phyloP scores from a whole-genome alignment of 2,329 filamentous ascomycete species.

The Metarhizium album region DNA sequence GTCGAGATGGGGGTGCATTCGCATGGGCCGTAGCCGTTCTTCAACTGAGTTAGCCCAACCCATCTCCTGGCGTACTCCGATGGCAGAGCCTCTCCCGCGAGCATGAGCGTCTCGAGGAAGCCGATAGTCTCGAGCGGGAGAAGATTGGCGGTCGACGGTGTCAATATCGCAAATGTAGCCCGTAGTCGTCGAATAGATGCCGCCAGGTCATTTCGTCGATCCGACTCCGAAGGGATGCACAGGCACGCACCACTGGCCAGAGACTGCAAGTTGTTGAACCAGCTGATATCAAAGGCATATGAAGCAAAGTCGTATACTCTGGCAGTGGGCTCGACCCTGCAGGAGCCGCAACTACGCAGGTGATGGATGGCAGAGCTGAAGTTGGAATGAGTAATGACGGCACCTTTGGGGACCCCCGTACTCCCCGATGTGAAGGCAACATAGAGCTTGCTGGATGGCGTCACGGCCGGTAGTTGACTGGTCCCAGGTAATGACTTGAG shows the following conservation, averaged over 20 bases:
- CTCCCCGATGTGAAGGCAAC: slow-evolving; percentile 12
- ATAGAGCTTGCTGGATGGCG: slow-evolving; percentile 8
- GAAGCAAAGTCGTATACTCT: not conserved
- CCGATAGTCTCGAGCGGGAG: slow-evolving; percentile 8
- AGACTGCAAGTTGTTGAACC: slow-evolving; percentile 10
- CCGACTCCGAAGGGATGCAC: slow-evolving; percentile 8
- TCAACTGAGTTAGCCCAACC: not conserved
- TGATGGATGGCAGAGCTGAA: slow-evolving; percentile 4
- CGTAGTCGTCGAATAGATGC: not conserved
- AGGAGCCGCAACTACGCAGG: not conserved
- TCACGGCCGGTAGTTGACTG: not conserved
- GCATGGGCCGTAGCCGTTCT: slow-evolving; percentile 13
- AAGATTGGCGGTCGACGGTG: slow-evolving; percentile 8
- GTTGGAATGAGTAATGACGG: slow-evolving; percentile 11
- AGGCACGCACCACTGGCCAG: slow-evolving; percentile 10
- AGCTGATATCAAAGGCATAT: slow-evolving; percentile 12
- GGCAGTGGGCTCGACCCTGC: not conserved
- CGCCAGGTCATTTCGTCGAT: slow-evolving; percentile 2
- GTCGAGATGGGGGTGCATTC: slow-evolving; percentile 9
- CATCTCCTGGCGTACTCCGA: not conserved
- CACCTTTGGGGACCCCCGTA: slow-evolving; percentile 15
- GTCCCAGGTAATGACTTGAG: not conserved
- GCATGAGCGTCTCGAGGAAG: slow-evolving; percentile 3
- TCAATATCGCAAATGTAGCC: slow-evolving; percentile 4
- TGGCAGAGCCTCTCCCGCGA: slow-evolving; percentile 9